Evolutionary conservation across 2,329 filamentous ascomycete species (phyloP), one percentile per base, ranked within the genome.

Genomic region (Aspergillus uvarum): DNA sequence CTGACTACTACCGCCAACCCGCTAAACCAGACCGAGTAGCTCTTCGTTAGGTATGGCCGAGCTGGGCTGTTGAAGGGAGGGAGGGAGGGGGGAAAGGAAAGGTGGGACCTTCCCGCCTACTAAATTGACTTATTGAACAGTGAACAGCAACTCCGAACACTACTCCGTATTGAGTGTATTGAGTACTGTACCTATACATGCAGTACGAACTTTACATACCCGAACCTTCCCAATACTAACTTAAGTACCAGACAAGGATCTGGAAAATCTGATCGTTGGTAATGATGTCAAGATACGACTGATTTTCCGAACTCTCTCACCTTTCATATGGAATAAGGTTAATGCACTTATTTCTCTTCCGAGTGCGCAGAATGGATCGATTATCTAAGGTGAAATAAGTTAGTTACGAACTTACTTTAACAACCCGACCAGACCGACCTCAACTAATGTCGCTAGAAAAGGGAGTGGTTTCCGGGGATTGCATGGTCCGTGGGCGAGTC

Each of bases 401-500:
- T 8, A 8, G 26, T 29, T 44, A 22, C 2, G 22, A 22, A 22
- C 22, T 22, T 22, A 44, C 11, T 16, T 44, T 44, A 8, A 19
- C 14, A 44, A 44, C 38, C 14, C 16, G 16, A 44, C n/a, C 6
- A 44, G 16, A 7, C 16, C 38, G 16, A 7, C 16, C 38, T 44
- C 38, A 44, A n/a, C 38, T 14, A 2, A 35, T 6, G n/a, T 44
- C 16, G 16, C 38, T 19, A 3, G 38, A 16, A 44, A 19, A 8
- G 42, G 47, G 42, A 21, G 53, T 48, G 42, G 8, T 55, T 35
- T 55, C 53, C 42, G 53, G 53, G 53, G 53, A 47, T 53, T 56
- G 54, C 26, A 58, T 60, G 60, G 60, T 61, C 61, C 61, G 56
- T 61, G 61, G 61, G 42, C 26, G 48, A 58, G 61, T 61, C 56